These are phyloP conservation scores for Citrus cavaleriei DNA, from an alignment of 345 rosid genomes.

Conservation along the genomic window DNA sequence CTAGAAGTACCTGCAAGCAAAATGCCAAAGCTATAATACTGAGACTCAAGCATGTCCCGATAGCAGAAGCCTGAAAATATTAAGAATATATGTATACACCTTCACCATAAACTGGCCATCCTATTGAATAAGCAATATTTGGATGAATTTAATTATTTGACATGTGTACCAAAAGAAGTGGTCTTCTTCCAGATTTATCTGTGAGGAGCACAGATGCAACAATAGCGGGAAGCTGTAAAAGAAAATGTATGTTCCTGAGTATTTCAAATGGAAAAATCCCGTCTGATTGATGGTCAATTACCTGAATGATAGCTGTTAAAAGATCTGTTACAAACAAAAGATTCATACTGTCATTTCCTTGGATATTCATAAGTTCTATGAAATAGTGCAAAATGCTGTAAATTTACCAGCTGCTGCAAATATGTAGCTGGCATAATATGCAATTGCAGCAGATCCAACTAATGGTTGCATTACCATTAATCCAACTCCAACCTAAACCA, in stretches of 20 bases:
- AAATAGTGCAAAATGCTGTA: background rate
- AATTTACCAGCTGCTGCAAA: slow-evolving; percentile 51
- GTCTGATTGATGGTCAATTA: background rate
- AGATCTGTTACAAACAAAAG: background rate
- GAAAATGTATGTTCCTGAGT: background rate
- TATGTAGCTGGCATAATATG: slow-evolving; percentile 41
- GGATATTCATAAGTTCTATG: background rate
- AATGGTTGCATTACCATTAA: slow-evolving; percentile 57
- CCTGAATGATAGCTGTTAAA: background rate
- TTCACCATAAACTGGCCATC: background rate
- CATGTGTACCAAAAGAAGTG: slow-evolving; percentile 26
- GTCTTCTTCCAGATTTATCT: slow-evolving; percentile 29
- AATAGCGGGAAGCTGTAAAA: slow-evolving; percentile 19
- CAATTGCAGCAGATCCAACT: slow-evolving; percentile 39
- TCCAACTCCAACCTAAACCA: slow-evolving; percentile 51
- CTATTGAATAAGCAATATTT: background rate
- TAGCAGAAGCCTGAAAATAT: slow-evolving; percentile 18
- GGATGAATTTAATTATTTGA: background rate
- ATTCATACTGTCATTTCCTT: background rate
- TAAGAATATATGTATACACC: too few species aligned
- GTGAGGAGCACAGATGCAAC: slow-evolving; percentile 10
- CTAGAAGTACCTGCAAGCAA: slow-evolving; percentile 26
- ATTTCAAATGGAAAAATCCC: background rate
- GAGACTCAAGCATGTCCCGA: slow-evolving; percentile 20
- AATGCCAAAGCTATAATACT: slow-evolving; percentile 27